Evolutionary conservation across 2,329 filamentous ascomycete genomes (phyloP).

Genomic region (Paecilomyces sp.): DNA sequence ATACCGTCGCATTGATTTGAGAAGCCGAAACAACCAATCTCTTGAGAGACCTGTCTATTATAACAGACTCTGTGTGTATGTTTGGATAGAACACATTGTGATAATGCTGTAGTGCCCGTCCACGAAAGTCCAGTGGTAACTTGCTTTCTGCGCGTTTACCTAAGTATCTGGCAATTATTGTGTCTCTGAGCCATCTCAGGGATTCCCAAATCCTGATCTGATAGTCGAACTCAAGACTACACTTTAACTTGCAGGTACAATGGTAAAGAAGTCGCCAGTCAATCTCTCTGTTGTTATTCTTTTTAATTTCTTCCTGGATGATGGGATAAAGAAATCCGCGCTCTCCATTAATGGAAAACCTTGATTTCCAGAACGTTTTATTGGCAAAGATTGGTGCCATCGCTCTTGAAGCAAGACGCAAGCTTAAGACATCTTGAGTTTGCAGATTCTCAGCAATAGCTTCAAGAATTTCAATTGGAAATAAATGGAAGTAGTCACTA

Average conservation of each 20-base stretch:
- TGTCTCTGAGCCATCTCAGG: neutral
- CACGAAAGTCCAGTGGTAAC: neutral
- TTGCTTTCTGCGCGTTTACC: neutral
- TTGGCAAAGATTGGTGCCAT: constrained; percentile 4
- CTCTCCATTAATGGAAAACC: constrained; percentile 5
- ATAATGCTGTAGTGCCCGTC: neutral
- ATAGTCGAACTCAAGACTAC: neutral
- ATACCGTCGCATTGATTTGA: neutral
- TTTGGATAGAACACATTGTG: neutral
- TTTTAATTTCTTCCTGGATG: neutral
- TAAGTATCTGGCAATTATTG: neutral
- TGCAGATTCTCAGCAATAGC: constrained; percentile 2
- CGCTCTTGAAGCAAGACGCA: constrained; percentile 6
- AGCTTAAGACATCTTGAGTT: constrained; percentile 2
- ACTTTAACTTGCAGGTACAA: neutral
- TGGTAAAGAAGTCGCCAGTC: neutral
- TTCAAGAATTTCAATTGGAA: constrained; percentile 6
- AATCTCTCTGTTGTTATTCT: neutral
- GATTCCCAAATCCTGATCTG: neutral
- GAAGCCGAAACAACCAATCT: neutral
- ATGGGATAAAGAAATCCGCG: neutral
- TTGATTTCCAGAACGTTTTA: constrained; percentile 6
- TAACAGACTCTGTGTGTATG: neutral
- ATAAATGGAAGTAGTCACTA: neutral
- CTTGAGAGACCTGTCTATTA: neutral